Percentiles rank a stretch among this genome's conserved stretches.
These are phyloP conservation scores for Leishmania arabica DNA, from an alignment of 208 protist genomes.

Conservation along the genomic window DNA sequence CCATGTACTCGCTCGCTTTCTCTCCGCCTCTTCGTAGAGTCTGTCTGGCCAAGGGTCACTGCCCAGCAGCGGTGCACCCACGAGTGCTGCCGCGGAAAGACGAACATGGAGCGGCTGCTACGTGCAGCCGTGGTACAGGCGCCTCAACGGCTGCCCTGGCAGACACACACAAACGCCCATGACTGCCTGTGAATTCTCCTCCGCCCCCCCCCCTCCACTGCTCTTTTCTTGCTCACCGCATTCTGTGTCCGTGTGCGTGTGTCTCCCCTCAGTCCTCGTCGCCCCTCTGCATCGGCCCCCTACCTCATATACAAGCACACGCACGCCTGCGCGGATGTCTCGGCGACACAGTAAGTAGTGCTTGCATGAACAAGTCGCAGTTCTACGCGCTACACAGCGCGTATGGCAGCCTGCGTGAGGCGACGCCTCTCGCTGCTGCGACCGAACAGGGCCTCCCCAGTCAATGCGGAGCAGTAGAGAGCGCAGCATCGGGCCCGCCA, in stretches of 20 bases:
- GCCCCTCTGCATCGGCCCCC: not conserved
- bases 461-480: not conserved
- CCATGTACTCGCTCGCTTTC: not conserved
- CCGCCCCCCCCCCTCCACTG: too few relatives aligned
- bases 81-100: not conserved
- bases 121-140: not conserved
- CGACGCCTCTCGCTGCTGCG: not conserved
- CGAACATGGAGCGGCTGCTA: not conserved
- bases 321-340: not conserved
- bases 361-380: not conserved
- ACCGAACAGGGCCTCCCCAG: not conserved
- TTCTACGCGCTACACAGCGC: conserved; percentile 3
- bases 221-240: not conserved
- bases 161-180: too few relatives aligned
- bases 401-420: conserved; percentile 3
- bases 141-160: not conserved
- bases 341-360: not conserved
- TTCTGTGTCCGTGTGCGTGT: not conserved
- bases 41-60: not conserved
- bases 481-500: not conserved
- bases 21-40: not conserved
- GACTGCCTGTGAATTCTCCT: not conserved
- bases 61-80: not conserved
- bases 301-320: not conserved
- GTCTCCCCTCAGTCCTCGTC: not conserved